Percentiles rank a stretch among this genome's conserved stretches.
Conservation (phyloP, 129 eudicot species). For the Arctium minus region DNA sequence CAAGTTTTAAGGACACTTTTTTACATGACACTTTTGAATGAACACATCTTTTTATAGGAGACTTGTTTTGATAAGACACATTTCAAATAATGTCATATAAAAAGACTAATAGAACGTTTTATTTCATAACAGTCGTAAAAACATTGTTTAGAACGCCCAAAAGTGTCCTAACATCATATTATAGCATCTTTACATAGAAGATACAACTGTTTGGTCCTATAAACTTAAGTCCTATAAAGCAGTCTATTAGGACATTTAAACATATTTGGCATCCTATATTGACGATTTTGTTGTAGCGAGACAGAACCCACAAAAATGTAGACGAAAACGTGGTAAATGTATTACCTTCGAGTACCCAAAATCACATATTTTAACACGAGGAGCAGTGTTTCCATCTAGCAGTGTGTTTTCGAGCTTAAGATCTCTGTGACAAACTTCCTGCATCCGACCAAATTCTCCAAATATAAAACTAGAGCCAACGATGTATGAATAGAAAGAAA, state of each 20-base stretch:
- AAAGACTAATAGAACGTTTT: background rate
- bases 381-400: constrained; percentile 69
- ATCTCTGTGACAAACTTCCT: constrained; percentile 78
- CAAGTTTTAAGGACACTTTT: background rate
- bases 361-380: constrained; percentile 77
- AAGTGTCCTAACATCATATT: background rate
- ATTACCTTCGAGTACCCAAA: constrained; percentile 80
- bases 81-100: background rate
- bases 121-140: background rate
- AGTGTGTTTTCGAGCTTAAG: constrained; percentile 77
- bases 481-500: background rate
- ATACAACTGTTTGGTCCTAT: too few species aligned
- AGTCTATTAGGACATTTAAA: background rate
- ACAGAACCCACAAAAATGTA: background rate
- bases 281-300: too few species aligned
- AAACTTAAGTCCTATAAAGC: background rate
- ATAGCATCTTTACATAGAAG: background rate
- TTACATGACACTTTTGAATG: background rate
- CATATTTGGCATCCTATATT: too few species aligned
- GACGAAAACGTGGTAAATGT: background rate
- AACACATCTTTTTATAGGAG: background rate
- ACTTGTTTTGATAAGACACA: background rate
- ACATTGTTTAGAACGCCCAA: background rate
- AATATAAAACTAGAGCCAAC: background rate
- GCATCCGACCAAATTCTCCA: constrained; percentile 9